These are phyloP conservation scores for Helichrysum umbraculigerum DNA, from an alignment of 129 eudicot species.

Conservation along the genomic window DNA sequence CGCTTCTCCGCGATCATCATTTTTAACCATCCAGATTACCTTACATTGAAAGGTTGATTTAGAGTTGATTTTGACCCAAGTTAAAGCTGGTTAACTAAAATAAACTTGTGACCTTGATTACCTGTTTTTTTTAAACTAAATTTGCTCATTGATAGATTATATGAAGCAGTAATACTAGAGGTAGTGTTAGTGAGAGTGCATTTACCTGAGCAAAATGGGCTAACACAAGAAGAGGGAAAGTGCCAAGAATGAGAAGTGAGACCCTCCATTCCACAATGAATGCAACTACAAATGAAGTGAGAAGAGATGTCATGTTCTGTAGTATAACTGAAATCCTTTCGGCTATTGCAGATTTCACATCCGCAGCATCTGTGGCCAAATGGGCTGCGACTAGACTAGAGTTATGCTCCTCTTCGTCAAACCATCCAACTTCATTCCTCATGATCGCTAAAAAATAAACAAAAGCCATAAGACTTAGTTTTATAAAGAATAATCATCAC, in stretches of 20 bases:
- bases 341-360: conserved; percentile 94
- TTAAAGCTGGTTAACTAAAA: no score
- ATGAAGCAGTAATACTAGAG: neutral
- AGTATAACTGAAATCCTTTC: conserved; percentile 96
- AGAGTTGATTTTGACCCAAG: no score
- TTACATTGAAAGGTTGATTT: no score
- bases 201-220: conserved; percentile 99
- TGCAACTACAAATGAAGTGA: conserved; percentile 95
- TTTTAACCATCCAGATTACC: no score
- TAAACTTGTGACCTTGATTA: no score
- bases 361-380: conserved; percentile 93
- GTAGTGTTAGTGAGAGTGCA: neutral
- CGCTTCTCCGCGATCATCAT: no score
- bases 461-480: neutral
- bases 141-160: neutral
- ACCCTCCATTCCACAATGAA: conserved; percentile 98
- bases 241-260: conserved; percentile 84
- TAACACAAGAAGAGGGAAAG: conserved; percentile 93
- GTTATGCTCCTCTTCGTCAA: conserved; percentile 96
- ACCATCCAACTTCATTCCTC: conserved; percentile 99
- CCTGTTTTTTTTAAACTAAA: neutral
- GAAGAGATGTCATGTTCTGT: conserved; percentile 98
- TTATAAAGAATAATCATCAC: neutral
- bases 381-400: conserved; percentile 95
- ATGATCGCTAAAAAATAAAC: conserved; percentile 61